Conservation (phyloP, 768 basidiomycete genomes). For the Boletus sensibilis region DNA sequence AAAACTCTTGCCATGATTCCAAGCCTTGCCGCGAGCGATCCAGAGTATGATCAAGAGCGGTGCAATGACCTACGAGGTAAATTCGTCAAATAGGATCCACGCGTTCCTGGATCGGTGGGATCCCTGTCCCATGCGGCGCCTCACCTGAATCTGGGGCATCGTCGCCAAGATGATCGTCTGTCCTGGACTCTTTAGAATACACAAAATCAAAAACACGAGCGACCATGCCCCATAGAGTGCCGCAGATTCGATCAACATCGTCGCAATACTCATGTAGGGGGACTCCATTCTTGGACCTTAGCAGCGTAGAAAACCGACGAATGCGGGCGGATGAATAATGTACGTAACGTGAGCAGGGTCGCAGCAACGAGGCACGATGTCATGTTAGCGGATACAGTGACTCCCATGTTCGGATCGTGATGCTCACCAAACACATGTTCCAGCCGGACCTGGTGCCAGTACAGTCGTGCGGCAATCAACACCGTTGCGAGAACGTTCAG, state of each 20-base stretch:
- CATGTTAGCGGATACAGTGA: background rate
- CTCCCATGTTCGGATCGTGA: background rate
- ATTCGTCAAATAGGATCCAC: background rate
- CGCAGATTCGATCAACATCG: conserved; percentile 26
- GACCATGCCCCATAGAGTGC: conserved; percentile 27
- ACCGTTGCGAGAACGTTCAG: conserved; percentile 24
- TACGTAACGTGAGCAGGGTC: background rate
- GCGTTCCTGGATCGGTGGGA: background rate
- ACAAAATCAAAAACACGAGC: conserved; percentile 22
- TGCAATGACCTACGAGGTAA: conserved; percentile 19
- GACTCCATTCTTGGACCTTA: conserved; percentile 16
- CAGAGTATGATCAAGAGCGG: conserved; percentile 28
- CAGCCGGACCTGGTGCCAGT: conserved; percentile 25
- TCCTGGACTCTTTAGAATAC: conserved; percentile 10
- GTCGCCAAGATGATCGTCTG: conserved; percentile 25
- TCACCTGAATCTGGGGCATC: conserved; percentile 24
- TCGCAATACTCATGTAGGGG: conserved; percentile 24
- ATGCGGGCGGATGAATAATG: background rate
- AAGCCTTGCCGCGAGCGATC: conserved; percentile 22
- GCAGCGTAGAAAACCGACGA: background rate
- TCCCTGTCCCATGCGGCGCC: background rate
- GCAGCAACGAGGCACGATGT: background rate
- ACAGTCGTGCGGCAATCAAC: conserved; percentile 24
- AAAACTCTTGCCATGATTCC: conserved; percentile 2
- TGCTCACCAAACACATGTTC: conserved; percentile 28